Conservation (phyloP, 352 stramenopile genomes). For the Aphanomyces stellatus region DNA sequence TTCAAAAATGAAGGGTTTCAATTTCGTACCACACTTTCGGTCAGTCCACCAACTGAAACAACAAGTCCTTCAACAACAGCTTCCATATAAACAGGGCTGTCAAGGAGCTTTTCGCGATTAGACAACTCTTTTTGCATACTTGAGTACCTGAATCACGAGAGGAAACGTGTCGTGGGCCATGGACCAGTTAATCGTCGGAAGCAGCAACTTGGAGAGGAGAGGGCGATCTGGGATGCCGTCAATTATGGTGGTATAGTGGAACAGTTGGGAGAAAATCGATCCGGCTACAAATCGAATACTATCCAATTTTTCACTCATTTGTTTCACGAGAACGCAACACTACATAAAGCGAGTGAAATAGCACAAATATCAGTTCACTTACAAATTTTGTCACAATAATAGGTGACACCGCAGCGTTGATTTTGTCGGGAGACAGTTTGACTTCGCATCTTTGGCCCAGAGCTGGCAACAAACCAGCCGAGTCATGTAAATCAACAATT, state of each 20-base stretch:
- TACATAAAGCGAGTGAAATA: constrained; percentile 32
- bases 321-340: constrained; percentile 87
- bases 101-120: constrained; percentile 43
- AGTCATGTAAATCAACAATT: not conserved
- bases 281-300: constrained; percentile 84
- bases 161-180: constrained; percentile 88
- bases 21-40: constrained; percentile 85
- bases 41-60: constrained; percentile 92
- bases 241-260: constrained; percentile 59
- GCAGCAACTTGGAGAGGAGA: constrained; percentile 65
- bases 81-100: constrained; percentile 82
- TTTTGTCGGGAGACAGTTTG: not conserved
- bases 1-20: not conserved
- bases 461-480: constrained; percentile 21
- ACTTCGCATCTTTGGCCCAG: not conserved
- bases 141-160: constrained; percentile 57
- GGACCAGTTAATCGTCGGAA: constrained; percentile 52
- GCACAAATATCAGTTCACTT: constrained; percentile 25
- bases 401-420: not conserved
- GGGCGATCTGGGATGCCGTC: constrained; percentile 69
- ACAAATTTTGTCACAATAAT: constrained; percentile 16
- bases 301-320: constrained; percentile 96
- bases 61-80: constrained; percentile 84
- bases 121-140: not conserved
- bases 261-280: constrained; percentile 75